phyloP scores from a whole-genome alignment of 768 basidiomycete genomes.

The Auriscalpium orientale region DNA sequence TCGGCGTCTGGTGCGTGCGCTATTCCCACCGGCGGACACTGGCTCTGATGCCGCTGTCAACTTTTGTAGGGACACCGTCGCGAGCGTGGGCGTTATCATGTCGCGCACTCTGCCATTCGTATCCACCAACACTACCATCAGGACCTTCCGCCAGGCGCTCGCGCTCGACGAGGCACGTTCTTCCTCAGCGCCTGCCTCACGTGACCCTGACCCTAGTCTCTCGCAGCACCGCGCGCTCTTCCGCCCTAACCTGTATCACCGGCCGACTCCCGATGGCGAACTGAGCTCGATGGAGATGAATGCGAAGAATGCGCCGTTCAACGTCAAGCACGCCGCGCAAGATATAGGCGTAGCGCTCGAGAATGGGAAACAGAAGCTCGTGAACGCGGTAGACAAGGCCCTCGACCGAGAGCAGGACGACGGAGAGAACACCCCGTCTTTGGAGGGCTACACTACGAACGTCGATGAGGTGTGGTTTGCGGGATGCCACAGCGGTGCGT shows the following conservation, averaged over 20 bases:
- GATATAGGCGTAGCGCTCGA: not conserved
- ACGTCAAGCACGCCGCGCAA: not conserved
- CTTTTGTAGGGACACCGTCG: slow-evolving; percentile 62
- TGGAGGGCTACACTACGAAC: slow-evolving; percentile 1
- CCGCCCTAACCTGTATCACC: slow-evolving; percentile 55
- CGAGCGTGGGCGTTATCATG: slow-evolving; percentile 64
- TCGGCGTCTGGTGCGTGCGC: slow-evolving; percentile 65
- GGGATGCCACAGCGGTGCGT: slow-evolving; percentile 13
- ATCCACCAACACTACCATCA: slow-evolving; percentile 51
- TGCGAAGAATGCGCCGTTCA: not conserved
- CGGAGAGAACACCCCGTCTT: not conserved
- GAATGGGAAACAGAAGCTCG: not conserved
- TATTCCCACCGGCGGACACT: not conserved
- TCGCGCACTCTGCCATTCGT: slow-evolving; percentile 61
- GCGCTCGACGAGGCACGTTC: slow-evolving; percentile 63
- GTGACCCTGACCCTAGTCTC: not conserved
- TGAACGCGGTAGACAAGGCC: not conserved
- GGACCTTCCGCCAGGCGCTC: slow-evolving; percentile 69
- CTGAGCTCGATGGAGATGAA: too few relatives aligned
- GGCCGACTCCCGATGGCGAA: slow-evolving; percentile 20
- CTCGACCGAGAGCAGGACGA: not conserved
- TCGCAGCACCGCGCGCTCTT: slow-evolving; percentile 59
- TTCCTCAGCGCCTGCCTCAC: not conserved
- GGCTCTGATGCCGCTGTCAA: not conserved
- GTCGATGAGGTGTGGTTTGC: slow-evolving; percentile 14